Conservation (phyloP, 495 filamentous ascomycete species). For the Neurospora sublineolata region DNA sequence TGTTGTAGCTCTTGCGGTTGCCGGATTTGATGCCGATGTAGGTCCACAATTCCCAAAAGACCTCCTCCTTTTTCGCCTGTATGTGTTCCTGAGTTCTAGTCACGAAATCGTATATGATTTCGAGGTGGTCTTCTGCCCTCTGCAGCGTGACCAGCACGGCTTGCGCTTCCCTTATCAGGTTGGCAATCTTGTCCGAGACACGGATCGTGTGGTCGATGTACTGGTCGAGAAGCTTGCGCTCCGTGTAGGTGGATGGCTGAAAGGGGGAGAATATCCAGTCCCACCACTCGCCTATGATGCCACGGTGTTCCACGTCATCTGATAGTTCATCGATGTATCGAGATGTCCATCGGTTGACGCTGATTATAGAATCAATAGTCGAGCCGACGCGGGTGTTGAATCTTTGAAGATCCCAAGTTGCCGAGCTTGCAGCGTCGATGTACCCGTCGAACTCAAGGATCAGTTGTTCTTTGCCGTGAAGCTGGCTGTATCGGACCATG, state of each 20-base stretch:
- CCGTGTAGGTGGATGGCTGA: conserved; percentile 39
- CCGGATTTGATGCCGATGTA: conserved; percentile 52
- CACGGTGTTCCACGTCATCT: conserved; percentile 30
- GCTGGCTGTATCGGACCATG: conserved; percentile 39
- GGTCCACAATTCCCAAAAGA: conserved; percentile 56
- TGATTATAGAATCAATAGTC: conserved; percentile 58
- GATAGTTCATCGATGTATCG: conserved; percentile 50
- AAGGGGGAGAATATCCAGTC: conserved; percentile 43
- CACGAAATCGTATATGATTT: conserved; percentile 51
- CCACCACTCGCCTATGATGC: conserved; percentile 28
- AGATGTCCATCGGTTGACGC: conserved; percentile 48
- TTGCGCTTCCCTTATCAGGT: conserved; percentile 55
- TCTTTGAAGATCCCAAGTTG: conserved; percentile 45
- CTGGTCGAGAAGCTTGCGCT: conserved; percentile 41
- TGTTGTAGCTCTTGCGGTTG: conserved; percentile 42
- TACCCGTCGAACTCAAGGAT: conserved; percentile 56
- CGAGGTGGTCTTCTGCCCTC: conserved; percentile 51
- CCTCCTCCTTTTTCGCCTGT: conserved; percentile 42
- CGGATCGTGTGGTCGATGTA: conserved; percentile 54
- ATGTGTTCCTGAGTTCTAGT: conserved; percentile 41
- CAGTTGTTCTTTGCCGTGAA: conserved; percentile 44
- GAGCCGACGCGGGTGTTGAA: conserved; percentile 60
- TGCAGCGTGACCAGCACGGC: conserved; percentile 44
- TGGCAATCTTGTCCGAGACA: conserved; percentile 52
- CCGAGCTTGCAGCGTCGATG: conserved; percentile 46